Evolutionary conservation across 139 green algal species (phyloP).

Genomic region (Dunaliella primolecta): DNA sequence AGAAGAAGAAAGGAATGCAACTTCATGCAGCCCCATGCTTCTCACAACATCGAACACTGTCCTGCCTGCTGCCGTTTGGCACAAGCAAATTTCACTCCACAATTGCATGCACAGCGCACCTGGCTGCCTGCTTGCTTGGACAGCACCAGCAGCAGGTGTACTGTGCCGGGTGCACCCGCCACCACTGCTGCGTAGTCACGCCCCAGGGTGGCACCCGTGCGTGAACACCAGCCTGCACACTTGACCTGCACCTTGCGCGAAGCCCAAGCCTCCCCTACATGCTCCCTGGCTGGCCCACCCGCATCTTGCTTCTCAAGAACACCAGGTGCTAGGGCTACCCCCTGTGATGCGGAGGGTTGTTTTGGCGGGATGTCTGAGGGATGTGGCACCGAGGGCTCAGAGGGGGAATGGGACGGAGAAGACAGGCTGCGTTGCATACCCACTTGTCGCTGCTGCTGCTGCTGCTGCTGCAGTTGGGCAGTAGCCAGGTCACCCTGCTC

Average conservation of each 20-base stretch:
- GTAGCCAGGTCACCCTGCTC: neutral
- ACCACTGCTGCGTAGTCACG: neutral
- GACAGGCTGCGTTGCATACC: no score
- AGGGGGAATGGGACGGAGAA: no score
- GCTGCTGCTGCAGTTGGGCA: neutral
- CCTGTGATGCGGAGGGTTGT: neutral
- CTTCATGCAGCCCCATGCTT: no score
- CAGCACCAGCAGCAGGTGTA: slow-evolving; percentile 11
- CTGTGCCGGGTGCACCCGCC: neutral
- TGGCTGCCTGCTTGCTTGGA: slow-evolving; percentile 8
- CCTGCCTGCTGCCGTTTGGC: no score
- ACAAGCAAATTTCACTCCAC: no score
- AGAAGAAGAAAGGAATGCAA: no score
- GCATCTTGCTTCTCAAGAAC: no score
- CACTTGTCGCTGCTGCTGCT: no score
- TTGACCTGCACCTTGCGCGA: neutral
- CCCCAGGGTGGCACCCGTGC: neutral
- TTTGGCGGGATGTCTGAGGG: neutral
- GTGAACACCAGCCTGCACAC: slow-evolving; percentile 7
- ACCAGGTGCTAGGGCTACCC: neutral
- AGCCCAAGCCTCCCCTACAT: neutral
- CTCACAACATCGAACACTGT: no score
- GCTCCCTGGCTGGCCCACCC: no score
- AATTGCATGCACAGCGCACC: no score
- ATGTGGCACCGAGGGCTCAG: neutral